phyloP scores from a whole-genome alignment of 2,329 filamentous ascomycete genomes.

The Fusarium torulosum region DNA sequence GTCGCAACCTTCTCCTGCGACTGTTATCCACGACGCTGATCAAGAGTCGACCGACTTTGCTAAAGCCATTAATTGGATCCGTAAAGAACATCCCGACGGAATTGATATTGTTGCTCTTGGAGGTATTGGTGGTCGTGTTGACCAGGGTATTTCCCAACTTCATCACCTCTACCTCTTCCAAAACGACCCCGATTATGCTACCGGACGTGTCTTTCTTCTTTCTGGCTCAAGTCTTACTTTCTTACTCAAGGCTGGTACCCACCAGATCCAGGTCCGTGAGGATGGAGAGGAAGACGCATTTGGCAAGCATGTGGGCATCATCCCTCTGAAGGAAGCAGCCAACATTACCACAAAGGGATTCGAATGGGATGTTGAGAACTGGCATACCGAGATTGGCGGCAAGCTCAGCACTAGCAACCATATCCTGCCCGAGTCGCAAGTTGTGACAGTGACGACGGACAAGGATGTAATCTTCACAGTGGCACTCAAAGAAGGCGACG shows the following conservation, averaged over 20 bases:
- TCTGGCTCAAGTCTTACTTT: slow-evolving; percentile 87
- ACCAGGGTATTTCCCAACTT: slow-evolving; percentile 90
- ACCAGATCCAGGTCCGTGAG: slow-evolving; percentile 74
- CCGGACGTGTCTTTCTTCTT: slow-evolving; percentile 79
- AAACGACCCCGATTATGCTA: slow-evolving; percentile 59
- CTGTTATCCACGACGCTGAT: slow-evolving; percentile 78
- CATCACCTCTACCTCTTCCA: slow-evolving; percentile 83
- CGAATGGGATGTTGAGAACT: slow-evolving; percentile 90
- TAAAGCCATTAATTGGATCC: slow-evolving; percentile 78
- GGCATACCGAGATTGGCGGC: slow-evolving; percentile 81
- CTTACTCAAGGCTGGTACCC: slow-evolving; percentile 76
- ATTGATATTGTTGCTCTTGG: slow-evolving; percentile 83
- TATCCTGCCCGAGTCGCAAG: slow-evolving; percentile 68
- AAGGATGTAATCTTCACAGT: slow-evolving; percentile 80
- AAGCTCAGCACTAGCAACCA: slow-evolving; percentile 86
- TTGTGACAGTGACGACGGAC: slow-evolving; percentile 72
- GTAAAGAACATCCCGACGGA: slow-evolving; percentile 50
- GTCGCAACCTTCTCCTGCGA: slow-evolving; percentile 61
- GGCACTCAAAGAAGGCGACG: slow-evolving; percentile 63
- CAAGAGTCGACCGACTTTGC: slow-evolving; percentile 92
- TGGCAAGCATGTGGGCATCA: slow-evolving; percentile 84
- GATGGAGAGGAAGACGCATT: slow-evolving; percentile 66
- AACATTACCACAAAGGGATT: slow-evolving; percentile 83
- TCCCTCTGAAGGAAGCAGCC: slow-evolving; percentile 84
- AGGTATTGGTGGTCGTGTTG: slow-evolving; percentile 88